Conservation (phyloP, 2,329 filamentous ascomycete species). For the Daldinia eschscholtzii region DNA sequence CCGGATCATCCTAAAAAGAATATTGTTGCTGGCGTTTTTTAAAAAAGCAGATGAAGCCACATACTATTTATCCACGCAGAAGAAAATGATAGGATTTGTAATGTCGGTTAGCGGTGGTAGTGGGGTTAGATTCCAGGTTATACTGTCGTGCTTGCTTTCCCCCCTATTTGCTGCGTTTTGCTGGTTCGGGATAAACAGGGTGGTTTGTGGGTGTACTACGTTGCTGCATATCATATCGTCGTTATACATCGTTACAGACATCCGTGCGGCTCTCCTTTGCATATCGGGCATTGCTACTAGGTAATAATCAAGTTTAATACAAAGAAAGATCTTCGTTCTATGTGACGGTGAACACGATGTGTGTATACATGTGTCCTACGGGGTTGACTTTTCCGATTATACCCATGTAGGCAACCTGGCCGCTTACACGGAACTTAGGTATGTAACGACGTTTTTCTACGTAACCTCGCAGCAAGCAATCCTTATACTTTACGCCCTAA, state of each 20-base stretch:
- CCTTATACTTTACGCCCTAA: no score
- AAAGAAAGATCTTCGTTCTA: not conserved
- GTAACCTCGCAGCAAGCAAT: no score
- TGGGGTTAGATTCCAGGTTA: not conserved
- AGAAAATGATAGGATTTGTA: constrained; percentile 14
- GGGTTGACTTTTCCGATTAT: no score
- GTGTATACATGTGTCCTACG: not conserved
- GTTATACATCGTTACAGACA: constrained; percentile 26
- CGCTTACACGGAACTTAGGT: no score
- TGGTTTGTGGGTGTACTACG: constrained; percentile 24
- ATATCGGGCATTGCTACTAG: constrained; percentile 27
- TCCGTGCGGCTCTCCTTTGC: constrained; percentile 19
- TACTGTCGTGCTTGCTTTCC: constrained; percentile 4
- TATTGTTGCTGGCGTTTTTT: constrained; percentile 28
- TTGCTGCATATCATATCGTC: constrained; percentile 27
- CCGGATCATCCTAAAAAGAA: constrained; percentile 30
- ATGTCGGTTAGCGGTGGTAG: constrained; percentile 2
- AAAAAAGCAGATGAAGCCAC: constrained; percentile 17
- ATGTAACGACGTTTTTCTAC: no score
- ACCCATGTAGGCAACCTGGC: no score
- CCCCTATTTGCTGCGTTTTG: constrained; percentile 13
- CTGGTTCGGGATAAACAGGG: constrained; percentile 27
- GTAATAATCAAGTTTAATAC: constrained; percentile 32
- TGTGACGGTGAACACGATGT: not conserved
- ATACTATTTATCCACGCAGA: constrained; percentile 12